Base-by-base conservation (phyloP, 345 rosid species). In the Salix udensis region DNA sequence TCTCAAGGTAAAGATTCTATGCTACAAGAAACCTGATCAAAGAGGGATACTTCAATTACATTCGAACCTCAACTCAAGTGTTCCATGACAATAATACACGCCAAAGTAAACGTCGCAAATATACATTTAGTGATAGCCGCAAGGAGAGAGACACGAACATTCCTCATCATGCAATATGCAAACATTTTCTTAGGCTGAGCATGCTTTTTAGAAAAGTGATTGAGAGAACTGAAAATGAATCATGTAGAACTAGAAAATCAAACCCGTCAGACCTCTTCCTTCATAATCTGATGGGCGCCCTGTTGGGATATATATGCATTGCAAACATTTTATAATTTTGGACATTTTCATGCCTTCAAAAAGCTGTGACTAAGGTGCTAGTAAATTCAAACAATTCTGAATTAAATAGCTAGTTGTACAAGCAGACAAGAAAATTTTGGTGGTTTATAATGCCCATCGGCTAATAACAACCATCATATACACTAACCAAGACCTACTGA, bases 401-500 rank as follows among this genome's bases (percentile, higher is more conserved):
- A 3, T 40, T 42, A 18, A 68, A 39, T 14, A 68, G 68, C 61
- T 3, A 55, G 40, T 40, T 69, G 42, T 42, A 76, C 74, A 40
- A 76, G 65, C 5, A 50, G 66, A 30, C 30, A 46, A 34, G 62
- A 34, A 46, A 65, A 19, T 15, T 16, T 21, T 19, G 21, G 19
- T 36, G 36, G 37, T 44, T 64, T 3, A 42, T 42, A 36, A 74
- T 40, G 7, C 12, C 31, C 72, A 66, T 11, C 50, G 76, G 64
- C 39, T 53, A 31, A 71, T 42, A 4, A 31, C 40, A 44, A 42
- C 30, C 58, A 42, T 67, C 18, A 37, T 12, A 40, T 70, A 65
- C 28, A 52, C 84, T 89, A 88, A 55, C 94, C 92, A 23, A 89
- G 93, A 37, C 90, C 92, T 40, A 86, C 50, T 62, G 86, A 78